These are phyloP conservation scores for Pontederia paniculata DNA, from an alignment of 176 grass and related monocot species.

Conservation along the genomic window DNA sequence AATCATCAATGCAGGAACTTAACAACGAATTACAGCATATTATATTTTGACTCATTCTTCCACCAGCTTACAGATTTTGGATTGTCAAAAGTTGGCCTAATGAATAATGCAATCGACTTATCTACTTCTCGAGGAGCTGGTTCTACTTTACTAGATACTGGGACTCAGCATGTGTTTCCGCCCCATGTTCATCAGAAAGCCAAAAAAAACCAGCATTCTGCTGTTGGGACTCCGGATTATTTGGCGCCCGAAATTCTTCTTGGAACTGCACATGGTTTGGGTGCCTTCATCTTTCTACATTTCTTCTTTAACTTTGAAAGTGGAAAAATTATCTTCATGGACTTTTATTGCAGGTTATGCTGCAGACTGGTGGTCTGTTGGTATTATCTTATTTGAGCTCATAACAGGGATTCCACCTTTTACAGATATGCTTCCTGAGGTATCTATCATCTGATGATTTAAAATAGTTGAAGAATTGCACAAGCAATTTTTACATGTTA, in stretches of 20 bases:
- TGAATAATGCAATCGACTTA: conserved; percentile 27
- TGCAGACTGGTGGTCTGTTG: conserved; percentile 42
- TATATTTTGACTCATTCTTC: background rate
- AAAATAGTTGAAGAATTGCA: too few species aligned
- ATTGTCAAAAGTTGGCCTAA: conserved; percentile 33
- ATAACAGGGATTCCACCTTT: conserved; percentile 37
- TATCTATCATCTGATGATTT: background rate
- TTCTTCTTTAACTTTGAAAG: background rate
- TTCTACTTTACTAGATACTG: background rate
- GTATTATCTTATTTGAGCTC: conserved; percentile 35
- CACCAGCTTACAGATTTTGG: conserved; percentile 40
- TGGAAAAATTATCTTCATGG: background rate
- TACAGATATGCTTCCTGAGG: conserved; percentile 29
- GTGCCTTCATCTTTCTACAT: background rate
- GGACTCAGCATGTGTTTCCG: background rate
- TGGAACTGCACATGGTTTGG: conserved; percentile 30
- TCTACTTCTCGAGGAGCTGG: conserved; percentile 1
- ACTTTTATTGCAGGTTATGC: conserved; percentile 20
- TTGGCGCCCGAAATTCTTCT: conserved; percentile 43
- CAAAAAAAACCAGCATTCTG: conserved; percentile 17
- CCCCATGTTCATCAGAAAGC: background rate
- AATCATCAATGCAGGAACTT: too few species aligned
- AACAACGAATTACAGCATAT: too few species aligned
- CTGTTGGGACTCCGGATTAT: conserved; percentile 37
- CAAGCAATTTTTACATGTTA: too few species aligned